Conservation (phyloP, 345 rosid species). For the Salix purpurea region DNA sequence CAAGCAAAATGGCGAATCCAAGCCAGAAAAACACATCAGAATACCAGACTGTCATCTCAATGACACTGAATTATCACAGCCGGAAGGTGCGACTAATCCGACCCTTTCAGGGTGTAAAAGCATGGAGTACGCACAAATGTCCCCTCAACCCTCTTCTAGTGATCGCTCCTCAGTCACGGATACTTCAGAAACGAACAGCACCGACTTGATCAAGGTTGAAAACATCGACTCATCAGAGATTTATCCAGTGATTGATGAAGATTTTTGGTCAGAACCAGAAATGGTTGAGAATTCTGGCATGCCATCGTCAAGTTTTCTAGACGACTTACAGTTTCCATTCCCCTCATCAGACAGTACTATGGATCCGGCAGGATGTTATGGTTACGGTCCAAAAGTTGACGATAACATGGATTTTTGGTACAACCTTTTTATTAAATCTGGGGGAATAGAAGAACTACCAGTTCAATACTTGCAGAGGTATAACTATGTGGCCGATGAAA, state of each 20-base stretch:
- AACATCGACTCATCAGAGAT: slow-evolving; percentile 28
- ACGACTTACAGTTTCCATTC: slow-evolving; percentile 29
- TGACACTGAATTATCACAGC: slow-evolving; percentile 15
- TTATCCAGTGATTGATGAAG: slow-evolving; percentile 51
- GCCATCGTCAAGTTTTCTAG: slow-evolving; percentile 10
- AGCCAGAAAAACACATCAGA: slow-evolving; percentile 14
- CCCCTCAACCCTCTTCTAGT: slow-evolving; percentile 49
- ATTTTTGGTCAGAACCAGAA: slow-evolving; percentile 58
- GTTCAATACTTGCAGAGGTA: not conserved
- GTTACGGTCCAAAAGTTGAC: slow-evolving; percentile 16
- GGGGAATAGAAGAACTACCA: slow-evolving; percentile 29
- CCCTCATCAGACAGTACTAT: slow-evolving; percentile 9
- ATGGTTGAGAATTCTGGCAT: slow-evolving; percentile 9
- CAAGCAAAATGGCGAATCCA: slow-evolving; percentile 31
- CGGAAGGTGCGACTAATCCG: slow-evolving; percentile 8
- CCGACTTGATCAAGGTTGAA: slow-evolving; percentile 13
- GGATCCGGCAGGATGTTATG: slow-evolving; percentile 6
- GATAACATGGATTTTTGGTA: slow-evolving; percentile 64
- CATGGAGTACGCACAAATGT: slow-evolving; percentile 11
- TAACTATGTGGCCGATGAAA: slow-evolving; percentile 2
- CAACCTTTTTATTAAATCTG: slow-evolving; percentile 46
- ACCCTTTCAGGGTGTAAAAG: not conserved
- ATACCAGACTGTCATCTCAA: not conserved
- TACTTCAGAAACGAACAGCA: slow-evolving; percentile 18
- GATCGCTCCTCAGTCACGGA: slow-evolving; percentile 44